phyloP scores from a whole-genome alignment of 805 yeast species.

The Kodamaea laetipori region DNA sequence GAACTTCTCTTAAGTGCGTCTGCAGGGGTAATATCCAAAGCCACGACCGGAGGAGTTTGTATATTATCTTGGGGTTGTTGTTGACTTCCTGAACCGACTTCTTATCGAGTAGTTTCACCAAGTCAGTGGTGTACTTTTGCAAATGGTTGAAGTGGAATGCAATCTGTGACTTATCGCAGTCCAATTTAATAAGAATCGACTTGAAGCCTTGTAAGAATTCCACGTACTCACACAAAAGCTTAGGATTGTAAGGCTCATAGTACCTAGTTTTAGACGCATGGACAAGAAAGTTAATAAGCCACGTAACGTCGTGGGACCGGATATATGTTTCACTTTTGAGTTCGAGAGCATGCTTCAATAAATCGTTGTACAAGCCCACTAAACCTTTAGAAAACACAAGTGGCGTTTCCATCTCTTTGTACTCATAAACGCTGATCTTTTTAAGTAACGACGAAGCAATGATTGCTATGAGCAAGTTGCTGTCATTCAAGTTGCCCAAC shows the following conservation, averaged over 20 bases:
- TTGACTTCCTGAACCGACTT: slow-evolving; percentile 5
- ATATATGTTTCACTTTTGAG: background rate
- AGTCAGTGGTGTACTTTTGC: slow-evolving; percentile 10
- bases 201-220: slow-evolving; percentile 16
- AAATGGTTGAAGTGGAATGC: slow-evolving; percentile 18
- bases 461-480: slow-evolving; percentile 17
- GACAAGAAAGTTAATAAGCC: slow-evolving; percentile 6
- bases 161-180: slow-evolving; percentile 1
- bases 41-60: slow-evolving; percentile 24
- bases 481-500: slow-evolving; percentile 10
- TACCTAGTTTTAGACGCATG: slow-evolving; percentile 11
- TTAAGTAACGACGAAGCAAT: slow-evolving; percentile 23
- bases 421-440: slow-evolving; percentile 25
- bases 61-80: slow-evolving; percentile 15
- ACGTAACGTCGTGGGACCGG: slow-evolving; percentile 5
- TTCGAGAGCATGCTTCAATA: slow-evolving; percentile 10
- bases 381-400: slow-evolving; percentile 26
- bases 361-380: slow-evolving; percentile 20
- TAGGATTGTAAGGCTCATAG: slow-evolving; percentile 22
- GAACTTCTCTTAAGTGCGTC: slow-evolving; percentile 19
- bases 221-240: slow-evolving; percentile 22
- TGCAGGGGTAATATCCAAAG: slow-evolving; percentile 24
- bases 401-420: slow-evolving; percentile 19
- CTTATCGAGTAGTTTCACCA: background rate
- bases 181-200: background rate